Conservation (phyloP, 352 stramenopile genomes). For the Phytophthora rubi region DNA sequence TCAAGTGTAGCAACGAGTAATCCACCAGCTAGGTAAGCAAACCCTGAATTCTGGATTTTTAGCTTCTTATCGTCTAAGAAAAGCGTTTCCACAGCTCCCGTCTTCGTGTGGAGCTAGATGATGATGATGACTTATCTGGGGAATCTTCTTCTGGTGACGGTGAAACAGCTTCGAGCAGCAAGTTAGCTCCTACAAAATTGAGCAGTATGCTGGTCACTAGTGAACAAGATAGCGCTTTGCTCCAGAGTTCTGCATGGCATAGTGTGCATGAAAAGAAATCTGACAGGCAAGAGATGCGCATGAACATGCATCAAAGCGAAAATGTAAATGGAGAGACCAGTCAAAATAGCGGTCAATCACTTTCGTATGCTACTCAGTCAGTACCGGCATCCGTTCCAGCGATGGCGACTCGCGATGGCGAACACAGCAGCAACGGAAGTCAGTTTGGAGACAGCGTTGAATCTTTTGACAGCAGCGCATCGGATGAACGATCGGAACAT, state of each 20-base stretch:
- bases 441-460: slow-evolving; percentile 21
- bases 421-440: slow-evolving; percentile 11
- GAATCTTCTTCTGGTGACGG: slow-evolving; percentile 28
- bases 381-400: not conserved
- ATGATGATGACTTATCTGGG: slow-evolving; percentile 56
- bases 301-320: not conserved
- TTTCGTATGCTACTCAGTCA: not conserved
- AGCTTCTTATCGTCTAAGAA: slow-evolving; percentile 4
- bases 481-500: not conserved
- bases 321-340: slow-evolving; percentile 8
- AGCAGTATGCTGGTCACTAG: not conserved
- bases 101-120: slow-evolving; percentile 61
- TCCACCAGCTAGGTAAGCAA: slow-evolving; percentile 7
- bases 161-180: slow-evolving; percentile 2
- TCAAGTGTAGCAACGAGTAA: slow-evolving; percentile 39
- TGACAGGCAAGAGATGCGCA: not conserved
- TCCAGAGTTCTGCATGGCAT: not conserved
- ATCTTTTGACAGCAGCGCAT: slow-evolving; percentile 19
- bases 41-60: not conserved
- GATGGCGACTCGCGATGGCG: not conserved
- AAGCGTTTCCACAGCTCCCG: slow-evolving; percentile 11
- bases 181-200: not conserved
- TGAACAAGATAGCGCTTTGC: not conserved
- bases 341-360: slow-evolving; percentile 7
- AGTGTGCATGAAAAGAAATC: not conserved